A percentile compares a stretch with the other conserved stretches of the same genome.
These are phyloP conservation scores for Aureobasidium leucospermi DNA, from an alignment of 2,329 filamentous ascomycete genomes.

Conservation along the genomic window DNA sequence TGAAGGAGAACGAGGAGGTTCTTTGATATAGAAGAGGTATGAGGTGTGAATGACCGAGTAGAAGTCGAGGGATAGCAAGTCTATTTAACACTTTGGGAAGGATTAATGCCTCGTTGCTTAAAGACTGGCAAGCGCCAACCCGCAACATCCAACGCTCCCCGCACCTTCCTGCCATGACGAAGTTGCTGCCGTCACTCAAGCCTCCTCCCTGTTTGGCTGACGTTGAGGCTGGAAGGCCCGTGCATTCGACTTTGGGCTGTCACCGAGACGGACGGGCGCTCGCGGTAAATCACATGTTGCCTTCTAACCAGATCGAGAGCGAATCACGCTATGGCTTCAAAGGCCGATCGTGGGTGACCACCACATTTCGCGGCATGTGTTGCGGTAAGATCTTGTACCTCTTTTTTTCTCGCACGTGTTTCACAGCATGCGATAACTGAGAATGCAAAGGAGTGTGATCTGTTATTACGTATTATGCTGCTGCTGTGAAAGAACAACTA, in stretches of 20 bases:
- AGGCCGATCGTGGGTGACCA: conserved; percentile 5
- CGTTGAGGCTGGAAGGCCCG: neutral
- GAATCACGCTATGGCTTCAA: neutral
- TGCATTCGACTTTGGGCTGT: neutral
- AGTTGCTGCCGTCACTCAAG: neutral
- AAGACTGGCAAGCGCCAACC: neutral
- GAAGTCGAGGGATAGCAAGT: conserved; percentile 5
- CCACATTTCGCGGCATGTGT: neutral
- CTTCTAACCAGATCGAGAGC: conserved; percentile 5
- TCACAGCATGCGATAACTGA: neutral
- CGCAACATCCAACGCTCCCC: neutral
- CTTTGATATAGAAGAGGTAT: neutral
- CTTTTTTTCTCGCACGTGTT: neutral
- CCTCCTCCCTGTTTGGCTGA: neutral
- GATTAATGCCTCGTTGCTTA: conserved; percentile 4
- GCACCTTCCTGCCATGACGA: conserved; percentile 1
- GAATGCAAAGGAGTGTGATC: neutral
- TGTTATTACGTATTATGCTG: conserved; percentile 7
- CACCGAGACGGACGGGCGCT: neutral
- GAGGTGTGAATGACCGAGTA: neutral
- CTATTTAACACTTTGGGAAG: conserved; percentile 5
- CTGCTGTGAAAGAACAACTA: neutral
- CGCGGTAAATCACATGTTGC: neutral
- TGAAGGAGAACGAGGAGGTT: neutral
- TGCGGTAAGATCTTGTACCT: neutral